Evolutionary conservation across 1,139 yeast species (phyloP).

Genomic region (Magnusiomyces sp.): DNA sequence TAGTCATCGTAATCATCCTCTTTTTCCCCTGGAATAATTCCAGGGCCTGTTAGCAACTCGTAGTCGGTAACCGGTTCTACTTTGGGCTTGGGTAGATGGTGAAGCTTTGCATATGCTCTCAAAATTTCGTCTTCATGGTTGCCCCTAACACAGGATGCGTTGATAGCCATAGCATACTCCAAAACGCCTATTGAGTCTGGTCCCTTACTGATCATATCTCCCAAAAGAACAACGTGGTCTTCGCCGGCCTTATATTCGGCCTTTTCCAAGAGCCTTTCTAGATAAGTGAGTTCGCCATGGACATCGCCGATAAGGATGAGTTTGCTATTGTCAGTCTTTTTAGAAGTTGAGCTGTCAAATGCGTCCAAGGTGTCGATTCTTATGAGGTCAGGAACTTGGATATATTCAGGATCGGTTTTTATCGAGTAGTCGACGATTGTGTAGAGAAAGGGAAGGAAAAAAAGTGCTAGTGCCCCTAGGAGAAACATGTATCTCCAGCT

Average conservation of each 20-base stretch:
- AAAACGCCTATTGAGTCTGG: conserved; percentile 63
- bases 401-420: too few relatives aligned
- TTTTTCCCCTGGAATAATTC: neutral
- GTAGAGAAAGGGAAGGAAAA: too few relatives aligned
- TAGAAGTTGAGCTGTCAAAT: too few relatives aligned
- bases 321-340: too few relatives aligned
- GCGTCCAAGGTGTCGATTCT: too few relatives aligned
- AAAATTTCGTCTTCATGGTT: conserved; percentile 74
- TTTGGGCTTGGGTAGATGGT: conserved; percentile 36
- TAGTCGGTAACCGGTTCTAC: conserved; percentile 15
- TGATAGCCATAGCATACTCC: conserved; percentile 47
- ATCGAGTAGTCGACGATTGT: too few relatives aligned
- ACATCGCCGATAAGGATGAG: conserved; percentile 75
- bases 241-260: conserved; percentile 36
- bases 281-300: conserved; percentile 64
- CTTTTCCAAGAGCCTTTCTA: conserved; percentile 42
- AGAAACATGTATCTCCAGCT: too few relatives aligned
- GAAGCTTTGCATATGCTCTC: conserved; percentile 51
- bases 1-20: neutral
- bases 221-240: conserved; percentile 64
- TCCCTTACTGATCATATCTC: conserved; percentile 84
- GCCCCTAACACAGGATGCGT: conserved; percentile 71
- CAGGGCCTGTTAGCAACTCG: neutral
- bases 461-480: too few relatives aligned
- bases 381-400: too few relatives aligned